These are phyloP conservation scores for Plenodomus tracheiphilus DNA, from an alignment of 2,329 filamentous ascomycete species.

Conservation along the genomic window DNA sequence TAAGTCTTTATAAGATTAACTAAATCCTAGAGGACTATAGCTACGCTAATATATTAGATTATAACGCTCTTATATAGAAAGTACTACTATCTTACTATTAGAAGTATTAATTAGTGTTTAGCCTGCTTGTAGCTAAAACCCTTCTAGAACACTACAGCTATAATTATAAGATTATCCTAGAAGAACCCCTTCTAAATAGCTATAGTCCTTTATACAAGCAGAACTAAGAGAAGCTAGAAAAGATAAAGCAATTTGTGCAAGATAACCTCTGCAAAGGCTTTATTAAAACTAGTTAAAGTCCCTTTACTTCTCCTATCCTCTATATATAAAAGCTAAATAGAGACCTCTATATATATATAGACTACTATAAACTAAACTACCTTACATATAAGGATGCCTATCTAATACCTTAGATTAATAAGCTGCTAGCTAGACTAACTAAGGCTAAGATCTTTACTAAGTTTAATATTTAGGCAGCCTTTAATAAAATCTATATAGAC, in stretches of 20 bases:
- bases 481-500: slow-evolving; percentile 11
- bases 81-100: too few relatives aligned
- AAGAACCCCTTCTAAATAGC: neutral
- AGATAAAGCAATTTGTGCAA: neutral
- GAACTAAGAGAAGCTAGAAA: neutral
- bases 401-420: slow-evolving; percentile 8
- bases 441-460: slow-evolving; percentile 13
- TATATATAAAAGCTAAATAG: slow-evolving; percentile 1
- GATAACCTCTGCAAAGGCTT: neutral
- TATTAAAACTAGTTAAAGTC: neutral
- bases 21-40: too few relatives aligned
- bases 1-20: too few relatives aligned
- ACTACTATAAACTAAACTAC: slow-evolving; percentile 13
- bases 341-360: slow-evolving; percentile 6
- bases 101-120: too few relatives aligned
- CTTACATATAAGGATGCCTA: slow-evolving; percentile 12
- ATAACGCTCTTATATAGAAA: too few relatives aligned
- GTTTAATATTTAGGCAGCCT: slow-evolving; percentile 10
- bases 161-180: neutral
- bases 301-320: neutral
- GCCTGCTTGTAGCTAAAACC: too few relatives aligned
- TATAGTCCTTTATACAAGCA: slow-evolving; percentile 2
- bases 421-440: slow-evolving; percentile 3
- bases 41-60: too few relatives aligned
- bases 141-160: too few relatives aligned